Evolutionary conservation across 1,284 basidiomycete genomes (phyloP).

Genomic region (Heliocybe sulcata): DNA sequence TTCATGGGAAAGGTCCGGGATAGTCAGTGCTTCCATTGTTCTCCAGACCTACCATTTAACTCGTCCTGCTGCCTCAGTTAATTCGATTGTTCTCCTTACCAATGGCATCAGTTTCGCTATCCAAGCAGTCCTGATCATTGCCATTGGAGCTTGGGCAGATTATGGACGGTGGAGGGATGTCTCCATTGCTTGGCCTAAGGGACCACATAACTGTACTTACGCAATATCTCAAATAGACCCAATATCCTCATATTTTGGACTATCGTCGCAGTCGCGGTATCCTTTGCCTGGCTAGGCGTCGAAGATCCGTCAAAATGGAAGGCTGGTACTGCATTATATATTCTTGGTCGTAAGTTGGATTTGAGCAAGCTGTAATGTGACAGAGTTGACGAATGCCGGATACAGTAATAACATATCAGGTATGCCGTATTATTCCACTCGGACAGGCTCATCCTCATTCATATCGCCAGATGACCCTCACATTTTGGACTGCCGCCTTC

Average conservation of each 20-base stretch:
- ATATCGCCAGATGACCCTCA: constrained; percentile 52
- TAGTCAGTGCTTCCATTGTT: constrained; percentile 30
- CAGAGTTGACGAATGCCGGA: neutral
- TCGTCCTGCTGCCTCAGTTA: constrained; percentile 35
- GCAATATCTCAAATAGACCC: constrained; percentile 34
- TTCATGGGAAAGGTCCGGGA: constrained; percentile 58
- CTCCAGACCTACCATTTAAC: neutral
- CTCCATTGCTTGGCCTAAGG: neutral
- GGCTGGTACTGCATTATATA: constrained; percentile 62
- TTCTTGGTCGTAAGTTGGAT: constrained; percentile 62
- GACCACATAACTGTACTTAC: constrained; percentile 3
- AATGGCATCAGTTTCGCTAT: constrained; percentile 73
- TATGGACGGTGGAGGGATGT: constrained; percentile 67
- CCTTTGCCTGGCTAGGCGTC: constrained; percentile 74
- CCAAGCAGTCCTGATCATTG: constrained; percentile 55
- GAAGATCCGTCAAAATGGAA: constrained; percentile 63
- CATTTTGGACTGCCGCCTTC: constrained; percentile 84
- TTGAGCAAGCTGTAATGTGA: neutral
- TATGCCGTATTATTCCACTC: constrained; percentile 11
- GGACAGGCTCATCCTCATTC: neutral
- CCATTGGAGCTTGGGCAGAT: constrained; percentile 72
- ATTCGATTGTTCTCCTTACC: constrained; percentile 70
- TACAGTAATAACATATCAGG: constrained; percentile 74
- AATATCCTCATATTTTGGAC: constrained; percentile 79
- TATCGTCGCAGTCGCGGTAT: constrained; percentile 56